Conservation (phyloP, 1,139 yeast genomes). For the Pichia sp. region DNA sequence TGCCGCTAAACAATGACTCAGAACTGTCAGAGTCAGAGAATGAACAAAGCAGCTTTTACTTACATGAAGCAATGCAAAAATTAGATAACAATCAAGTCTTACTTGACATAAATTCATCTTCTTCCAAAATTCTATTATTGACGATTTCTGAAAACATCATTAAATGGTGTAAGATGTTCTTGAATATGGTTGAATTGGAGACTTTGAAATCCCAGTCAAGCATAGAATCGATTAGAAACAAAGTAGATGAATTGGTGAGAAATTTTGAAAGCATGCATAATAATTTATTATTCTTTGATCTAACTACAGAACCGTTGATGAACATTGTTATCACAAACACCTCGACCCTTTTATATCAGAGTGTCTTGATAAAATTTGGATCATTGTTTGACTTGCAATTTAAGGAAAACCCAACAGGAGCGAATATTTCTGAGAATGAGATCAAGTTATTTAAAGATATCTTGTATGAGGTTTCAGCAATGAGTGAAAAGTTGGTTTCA, state of each 20-base stretch:
- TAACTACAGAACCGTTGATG: constrained; percentile 25
- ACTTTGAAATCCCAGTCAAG: constrained; percentile 21
- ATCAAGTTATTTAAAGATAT: constrained; percentile 21
- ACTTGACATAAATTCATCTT: constrained; percentile 25
- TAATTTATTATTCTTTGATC: constrained; percentile 28
- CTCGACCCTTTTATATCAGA: constrained; percentile 26
- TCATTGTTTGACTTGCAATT: constrained; percentile 22
- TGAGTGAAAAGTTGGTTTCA: constrained; percentile 21
- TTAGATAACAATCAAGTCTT: constrained; percentile 28
- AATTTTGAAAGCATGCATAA: constrained; percentile 27
- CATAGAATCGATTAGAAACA: constrained; percentile 19
- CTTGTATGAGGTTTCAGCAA: constrained; percentile 20
- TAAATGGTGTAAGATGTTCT: constrained; percentile 31
- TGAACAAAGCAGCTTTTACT: constrained; percentile 18
- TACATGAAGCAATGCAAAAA: constrained; percentile 30
- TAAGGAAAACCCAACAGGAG: constrained; percentile 15
- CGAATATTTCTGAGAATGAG: constrained; percentile 20
- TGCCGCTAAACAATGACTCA: constrained; percentile 18
- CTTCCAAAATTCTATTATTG: constrained; percentile 27
- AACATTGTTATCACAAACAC: constrained; percentile 27
- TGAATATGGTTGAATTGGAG: constrained; percentile 26
- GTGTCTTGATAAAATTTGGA: constrained; percentile 25
- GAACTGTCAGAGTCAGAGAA: constrained; percentile 5
- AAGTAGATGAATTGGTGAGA: constrained; percentile 26
- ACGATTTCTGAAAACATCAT: constrained; percentile 29